Evolutionary conservation across 495 filamentous ascomycete genomes (phyloP), one percentile per base, ranked within the genome.

Genomic region (Penicillium arizonense): DNA sequence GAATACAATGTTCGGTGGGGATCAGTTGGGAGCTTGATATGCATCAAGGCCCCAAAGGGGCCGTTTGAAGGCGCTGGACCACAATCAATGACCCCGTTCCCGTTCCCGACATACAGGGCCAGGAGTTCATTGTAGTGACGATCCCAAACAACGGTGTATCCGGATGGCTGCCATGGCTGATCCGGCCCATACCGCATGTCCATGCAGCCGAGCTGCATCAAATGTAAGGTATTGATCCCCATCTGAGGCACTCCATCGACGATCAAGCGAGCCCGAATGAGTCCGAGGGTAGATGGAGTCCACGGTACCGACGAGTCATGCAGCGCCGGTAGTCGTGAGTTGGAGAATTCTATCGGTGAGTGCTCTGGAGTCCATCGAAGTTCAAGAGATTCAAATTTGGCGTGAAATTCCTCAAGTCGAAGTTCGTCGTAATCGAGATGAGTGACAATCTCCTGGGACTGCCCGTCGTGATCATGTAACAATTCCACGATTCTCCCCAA

Each of bases 131-230:
- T 63, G 35, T 42, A 53, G 47, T 56, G 57, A 40, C 73, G 70
- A 37, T 77, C 72, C 65, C 69, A 75, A 11, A 65, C 61, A 44
- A 75, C 62, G 12, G 75, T 61, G 44, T 77, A 64, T 1, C 70
- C 73, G 0, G 72, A 68, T 41, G 58, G 39, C 23, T 64, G 44
- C 67, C 72, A 74, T 16, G 47, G 12, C 36, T 57, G 39, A 14
- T 45, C 26, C 28, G 39, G 21, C 3, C 45, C 47, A 37, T 33
- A 16, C 14, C 59, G 64, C 53, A 53, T 54, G 18, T 65, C 54
- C 36, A 77, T 42, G 32, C 56, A 63, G 7, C 72, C 74, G 14
- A 75, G 65, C 52, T 71, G 70, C 50, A 77, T 63, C 20, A 74
- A 26, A 50, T 71, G 63, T 35, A 71, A 46, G 34, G 45, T 54